Base-by-base conservation (phyloP, 1,284 basidiomycete species). In the Pyrrhoderma noxium region DNA sequence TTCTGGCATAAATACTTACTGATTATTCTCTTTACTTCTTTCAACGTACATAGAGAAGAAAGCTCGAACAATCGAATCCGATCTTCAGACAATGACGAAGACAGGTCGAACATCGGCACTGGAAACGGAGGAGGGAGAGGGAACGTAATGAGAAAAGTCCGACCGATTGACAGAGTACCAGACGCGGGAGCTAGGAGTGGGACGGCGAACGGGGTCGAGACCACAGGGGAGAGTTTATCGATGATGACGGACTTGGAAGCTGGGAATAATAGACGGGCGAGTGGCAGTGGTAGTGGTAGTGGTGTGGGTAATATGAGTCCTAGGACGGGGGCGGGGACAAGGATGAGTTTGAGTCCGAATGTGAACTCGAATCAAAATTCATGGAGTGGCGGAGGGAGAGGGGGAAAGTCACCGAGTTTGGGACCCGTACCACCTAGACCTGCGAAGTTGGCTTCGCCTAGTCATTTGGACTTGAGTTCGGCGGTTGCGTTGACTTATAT, bases 161-260 rank as follows among this genome's bases (percentile, higher is more conserved):
- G 80, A 13, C 82, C 84, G 21, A 86, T 87, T 59, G 82, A 85
- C 64, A 66, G 65, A 57, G 77, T 87, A 7, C 82, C 82, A 4
- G 64, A 71, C n/a, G 85, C 85, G 2, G 84, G 84, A 1, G 72
- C 82, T 22, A 74, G 82, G 25, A 65, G 69, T 35, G 85, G 85
- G 43, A 76, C 74, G 16, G 76, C 85, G 13, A 72, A 82, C 61
- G 85, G 84, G 16, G 59, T 72, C 4, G 84, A 86, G 62, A 79
- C 75, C 0, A 79, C 80, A 1, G 70, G 73, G 49, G 65, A 70
- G n/a, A 68, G 74, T 5, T 57, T 85, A n/a, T 69, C 70, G 21
- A 66, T 65, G 36, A 5, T 31, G 27, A 40, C 62, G 9, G 75
- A 80, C 49, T 53, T 67, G 13, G 72, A 77, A 45, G 63, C 72